Percentiles rank a stretch among this genome's conserved stretches.
Evolutionary conservation across 768 basidiomycete genomes (phyloP).

Genomic region (Rubroboletus satanas): DNA sequence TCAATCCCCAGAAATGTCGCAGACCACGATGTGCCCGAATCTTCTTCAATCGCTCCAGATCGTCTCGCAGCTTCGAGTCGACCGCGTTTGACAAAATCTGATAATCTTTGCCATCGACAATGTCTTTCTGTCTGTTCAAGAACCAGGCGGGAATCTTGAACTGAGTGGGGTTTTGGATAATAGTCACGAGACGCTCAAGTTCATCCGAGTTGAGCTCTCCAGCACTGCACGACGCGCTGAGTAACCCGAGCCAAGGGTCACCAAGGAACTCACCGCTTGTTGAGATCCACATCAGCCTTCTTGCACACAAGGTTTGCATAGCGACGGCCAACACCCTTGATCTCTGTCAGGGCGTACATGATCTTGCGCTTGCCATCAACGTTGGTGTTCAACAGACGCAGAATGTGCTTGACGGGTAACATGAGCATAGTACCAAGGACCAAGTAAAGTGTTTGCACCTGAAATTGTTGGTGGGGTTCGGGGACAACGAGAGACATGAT

Average conservation of each 20-base stretch:
- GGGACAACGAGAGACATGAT: conserved; percentile 96
- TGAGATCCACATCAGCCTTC: conserved; percentile 98
- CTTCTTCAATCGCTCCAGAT: conserved; percentile 98
- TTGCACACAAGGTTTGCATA: conserved; percentile 99
- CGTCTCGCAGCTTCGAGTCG: conserved; percentile 97
- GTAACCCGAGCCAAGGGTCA: background rate
- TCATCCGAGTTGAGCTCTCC: conserved; percentile 99
- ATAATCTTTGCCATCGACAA: conserved; percentile 93
- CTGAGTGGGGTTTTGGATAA: conserved; percentile 98
- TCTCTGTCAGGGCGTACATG: conserved; percentile 99
- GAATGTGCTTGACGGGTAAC: conserved; percentile 71
- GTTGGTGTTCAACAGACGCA: conserved; percentile 99
- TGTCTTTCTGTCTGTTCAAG: conserved; percentile 98
- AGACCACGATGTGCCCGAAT: conserved; percentile 95
- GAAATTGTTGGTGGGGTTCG: conserved; percentile 93
- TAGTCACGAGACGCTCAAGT: conserved; percentile 96
- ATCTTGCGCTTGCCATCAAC: conserved; percentile 99
- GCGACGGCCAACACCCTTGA: conserved; percentile 99
- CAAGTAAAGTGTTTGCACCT: conserved; percentile 45
- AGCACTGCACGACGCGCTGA: conserved; percentile 53
- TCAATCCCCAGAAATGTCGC: conserved; percentile 89
- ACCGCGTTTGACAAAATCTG: conserved; percentile 96
- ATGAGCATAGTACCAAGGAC: conserved; percentile 1
- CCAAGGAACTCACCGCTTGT: conserved; percentile 78
- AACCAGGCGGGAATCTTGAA: conserved; percentile 99